Base-by-base conservation (phyloP, 2,329 filamentous ascomycete species). In the Clonostachys sp. region DNA sequence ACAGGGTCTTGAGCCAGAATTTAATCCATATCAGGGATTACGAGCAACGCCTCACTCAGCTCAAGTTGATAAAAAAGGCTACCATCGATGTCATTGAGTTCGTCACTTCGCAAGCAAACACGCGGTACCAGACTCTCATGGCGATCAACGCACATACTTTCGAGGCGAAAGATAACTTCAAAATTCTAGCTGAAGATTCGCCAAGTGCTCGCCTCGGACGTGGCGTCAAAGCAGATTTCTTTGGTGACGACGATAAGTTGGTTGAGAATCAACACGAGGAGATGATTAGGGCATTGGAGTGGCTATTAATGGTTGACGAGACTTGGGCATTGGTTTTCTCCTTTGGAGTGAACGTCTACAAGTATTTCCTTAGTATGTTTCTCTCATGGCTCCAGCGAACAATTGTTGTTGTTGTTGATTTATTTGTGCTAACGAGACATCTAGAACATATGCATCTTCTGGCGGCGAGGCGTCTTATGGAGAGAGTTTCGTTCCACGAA, bases 211-310 rank as follows among this genome's bases (percentile, higher is more conserved):
- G 59, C 40, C 49, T 76, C 34, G 81, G 86, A 30, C 78, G 83
- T 34, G 74, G 79, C n/a, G 78, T 95, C 47, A 83, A 78, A 60
- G 71, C 78, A 6, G 82, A 87, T 50, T 88, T 95, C 58, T 81
- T 91, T 46, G 83, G 84, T 5, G 80, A 82, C 3, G 73, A 82
- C 66, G 68, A 71, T 9, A 73, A 71, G 47, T 59, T 57, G 10
- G 69, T 84, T 10, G 75, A 82, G 8, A 66, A 75, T 41, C 80
- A 86, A 50, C 85, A 92, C 52, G 81, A 86, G 55, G 66, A 77
- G 34, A 75, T 96, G 45, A 89, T 96, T 42, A 80, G 86, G 48
- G 84, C 87, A 36, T 70, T 96, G 50, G 88, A 95, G 60, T 97
- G 92, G 91, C 84, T 92, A 62, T 71, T 89, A 49, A 77, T 89